Base-by-base conservation (phyloP, 2,329 filamentous ascomycete species). In the Claviceps capensis region DNA sequence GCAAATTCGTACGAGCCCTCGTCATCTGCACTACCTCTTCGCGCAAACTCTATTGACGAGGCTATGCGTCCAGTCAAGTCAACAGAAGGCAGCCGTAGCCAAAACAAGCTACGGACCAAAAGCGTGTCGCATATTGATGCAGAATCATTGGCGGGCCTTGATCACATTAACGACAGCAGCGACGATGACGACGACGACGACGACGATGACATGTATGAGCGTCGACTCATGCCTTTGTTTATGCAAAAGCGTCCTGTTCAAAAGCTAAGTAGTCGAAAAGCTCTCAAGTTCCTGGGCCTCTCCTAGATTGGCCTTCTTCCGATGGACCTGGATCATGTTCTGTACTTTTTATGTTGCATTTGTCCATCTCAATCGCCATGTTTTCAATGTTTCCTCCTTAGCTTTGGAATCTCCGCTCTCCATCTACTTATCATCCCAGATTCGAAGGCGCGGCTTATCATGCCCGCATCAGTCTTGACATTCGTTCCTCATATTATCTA, bases 241-340 rank as follows among this genome's bases (percentile, higher is more conserved):
- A 60, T 71, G 60, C 63, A 64, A 52, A 69, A 65, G 53, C 54
- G 59, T 2, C 58, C 58, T 11, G 56, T 60, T 30, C 65, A 62
- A 16, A 72, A 69, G 60, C 69, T 66, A 2, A 73, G 70, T 52
- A 75, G 67, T 48, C 67, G 70, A 7, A 79, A 79, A 60, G 76
- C 76, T 6, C 67, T 78, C 50, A 77, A 75, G 60, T 77, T 76
- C 59, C 65, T 79, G 1, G 75, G 75, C 0, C 61, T 78, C 45
- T 69, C 70, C 11, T 73, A 58, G 59, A 23, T 26, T 41, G 36
- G 19, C 5, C 23, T 48, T 40, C 36, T 16, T 9, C 16, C 19
- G 13, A 34, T 34, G 30, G 8, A 9, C 9, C 30, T 34, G 30
- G 4, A 34, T 34, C 9, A 34, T 34, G 30, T 11, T 34, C 30